Evolutionary conservation across 805 yeast genomes (phyloP).

Genomic region (Torulaspora delbrueckii): DNA sequence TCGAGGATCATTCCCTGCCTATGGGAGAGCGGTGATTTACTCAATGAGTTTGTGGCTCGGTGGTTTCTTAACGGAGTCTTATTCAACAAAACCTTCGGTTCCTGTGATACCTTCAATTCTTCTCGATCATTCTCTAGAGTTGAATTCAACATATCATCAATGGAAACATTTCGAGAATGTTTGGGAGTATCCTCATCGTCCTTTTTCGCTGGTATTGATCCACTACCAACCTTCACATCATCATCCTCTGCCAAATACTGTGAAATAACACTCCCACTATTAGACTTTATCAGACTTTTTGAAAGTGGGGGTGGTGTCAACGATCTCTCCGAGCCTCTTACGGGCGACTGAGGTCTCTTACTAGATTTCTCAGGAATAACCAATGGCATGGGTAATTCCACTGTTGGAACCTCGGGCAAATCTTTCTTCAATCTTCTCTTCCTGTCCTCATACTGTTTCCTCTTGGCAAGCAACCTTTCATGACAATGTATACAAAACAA

Average conservation of each 20-base stretch:
- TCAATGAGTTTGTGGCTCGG: constrained; percentile 9
- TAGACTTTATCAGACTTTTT: constrained; percentile 9
- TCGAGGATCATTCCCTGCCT: constrained; percentile 18
- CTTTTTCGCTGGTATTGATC: not conserved
- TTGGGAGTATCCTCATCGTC: not conserved
- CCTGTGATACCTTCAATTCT: not conserved
- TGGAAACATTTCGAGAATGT: constrained; percentile 19
- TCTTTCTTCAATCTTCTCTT: constrained; percentile 28
- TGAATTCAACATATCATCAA: constrained; percentile 24
- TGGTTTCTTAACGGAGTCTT: constrained; percentile 26
- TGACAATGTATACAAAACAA: constrained; percentile 91
- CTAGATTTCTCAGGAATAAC: constrained; percentile 22
- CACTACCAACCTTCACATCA: constrained; percentile 6
- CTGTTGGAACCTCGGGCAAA: constrained; percentile 17
- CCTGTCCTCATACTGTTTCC: constrained; percentile 45
- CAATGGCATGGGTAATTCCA: constrained; percentile 8
- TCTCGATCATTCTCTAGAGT: constrained; percentile 15
- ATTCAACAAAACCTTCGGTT: constrained; percentile 11
- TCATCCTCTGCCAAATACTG: constrained; percentile 23
- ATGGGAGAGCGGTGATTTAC: constrained; percentile 19
- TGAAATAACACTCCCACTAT: constrained; percentile 24
- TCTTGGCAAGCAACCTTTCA: constrained; percentile 70
- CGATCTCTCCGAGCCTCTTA: constrained; percentile 1
- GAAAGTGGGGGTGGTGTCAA: constrained; percentile 4
- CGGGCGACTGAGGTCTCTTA: constrained; percentile 23